Conservation (phyloP, 2,329 filamentous ascomycete genomes). For the Aspergillus neoniger region DNA sequence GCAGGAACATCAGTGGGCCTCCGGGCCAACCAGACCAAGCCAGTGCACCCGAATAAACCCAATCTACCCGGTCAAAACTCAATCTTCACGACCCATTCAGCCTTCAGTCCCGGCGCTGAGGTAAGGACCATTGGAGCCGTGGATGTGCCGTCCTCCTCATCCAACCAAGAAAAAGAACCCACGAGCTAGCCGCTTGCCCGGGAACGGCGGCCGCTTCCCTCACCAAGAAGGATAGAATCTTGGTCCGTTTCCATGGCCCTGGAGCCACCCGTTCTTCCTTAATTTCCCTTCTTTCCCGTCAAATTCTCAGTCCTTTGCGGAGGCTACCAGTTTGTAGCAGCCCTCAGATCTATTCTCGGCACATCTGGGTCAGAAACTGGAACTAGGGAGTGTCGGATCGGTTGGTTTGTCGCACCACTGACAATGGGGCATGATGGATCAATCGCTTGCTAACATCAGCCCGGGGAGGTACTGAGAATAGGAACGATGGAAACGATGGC, state of each 20-base stretch:
- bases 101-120: conserved; percentile 11
- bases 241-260: neutral
- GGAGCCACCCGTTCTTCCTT: conserved; percentile 3
- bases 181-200: neutral
- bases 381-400: neutral
- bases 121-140: conserved; percentile 6
- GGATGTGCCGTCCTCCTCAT: neutral
- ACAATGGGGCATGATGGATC: neutral
- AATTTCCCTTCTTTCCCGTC: neutral
- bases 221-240: neutral
- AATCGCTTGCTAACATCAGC: neutral
- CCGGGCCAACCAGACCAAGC: conserved; percentile 2
- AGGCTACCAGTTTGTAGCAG: too few relatives aligned
- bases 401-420: conserved; percentile 6
- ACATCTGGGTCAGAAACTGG: neutral
- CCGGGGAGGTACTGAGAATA: neutral
- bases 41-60: conserved; percentile 6
- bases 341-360: neutral
- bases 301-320: neutral
- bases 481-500: neutral
- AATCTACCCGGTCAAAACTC: conserved; percentile 14
- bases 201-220: neutral
- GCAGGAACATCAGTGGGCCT: conserved; percentile 5
- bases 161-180: neutral
- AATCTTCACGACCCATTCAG: conserved; percentile 9